These are phyloP conservation scores for Raddia guianensis DNA, from an alignment of 176 grass and related monocot species.

Conservation along the genomic window DNA sequence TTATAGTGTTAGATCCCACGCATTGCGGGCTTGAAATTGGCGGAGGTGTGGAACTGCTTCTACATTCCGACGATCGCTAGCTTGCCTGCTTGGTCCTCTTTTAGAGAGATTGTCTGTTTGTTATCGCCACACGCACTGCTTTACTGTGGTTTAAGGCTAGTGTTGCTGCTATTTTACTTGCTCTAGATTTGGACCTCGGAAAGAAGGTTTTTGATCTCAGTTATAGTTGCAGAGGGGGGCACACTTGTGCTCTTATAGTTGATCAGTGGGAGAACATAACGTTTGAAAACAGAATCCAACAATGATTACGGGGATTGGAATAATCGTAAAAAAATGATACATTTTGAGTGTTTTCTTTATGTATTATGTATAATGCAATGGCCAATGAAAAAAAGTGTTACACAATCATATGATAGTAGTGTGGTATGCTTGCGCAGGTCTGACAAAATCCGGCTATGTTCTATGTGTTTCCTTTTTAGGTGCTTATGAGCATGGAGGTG, in stretches of 20 bases:
- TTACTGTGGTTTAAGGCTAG: not conserved
- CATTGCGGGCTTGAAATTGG: not conserved
- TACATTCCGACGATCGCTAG: not conserved
- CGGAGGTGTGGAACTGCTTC: not conserved
- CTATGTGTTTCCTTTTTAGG: slow-evolving; percentile 21
- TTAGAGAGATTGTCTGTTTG: not conserved
- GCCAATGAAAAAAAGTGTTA: not conserved
- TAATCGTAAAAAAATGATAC: not conserved
- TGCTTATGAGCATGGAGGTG: slow-evolving; percentile 40
- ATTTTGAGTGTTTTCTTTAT: not conserved
- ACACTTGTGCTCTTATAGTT: not conserved
- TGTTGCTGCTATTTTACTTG: not conserved
- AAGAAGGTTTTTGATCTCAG: not conserved
- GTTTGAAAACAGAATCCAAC: not conserved
- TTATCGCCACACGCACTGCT: not conserved
- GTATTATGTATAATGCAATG: not conserved
- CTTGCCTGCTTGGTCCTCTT: not conserved
- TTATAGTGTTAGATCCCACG: not conserved
- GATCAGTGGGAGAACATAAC: not conserved
- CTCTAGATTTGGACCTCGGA: not conserved
- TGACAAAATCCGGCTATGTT: slow-evolving; percentile 1
- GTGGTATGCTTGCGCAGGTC: not conserved
- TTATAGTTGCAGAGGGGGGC: not conserved
- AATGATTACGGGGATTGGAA: not conserved
- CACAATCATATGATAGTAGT: not conserved